These are phyloP conservation scores for Hyphodiscus hymeniophilus DNA, from an alignment of 495 filamentous ascomycete genomes.

Conservation along the genomic window DNA sequence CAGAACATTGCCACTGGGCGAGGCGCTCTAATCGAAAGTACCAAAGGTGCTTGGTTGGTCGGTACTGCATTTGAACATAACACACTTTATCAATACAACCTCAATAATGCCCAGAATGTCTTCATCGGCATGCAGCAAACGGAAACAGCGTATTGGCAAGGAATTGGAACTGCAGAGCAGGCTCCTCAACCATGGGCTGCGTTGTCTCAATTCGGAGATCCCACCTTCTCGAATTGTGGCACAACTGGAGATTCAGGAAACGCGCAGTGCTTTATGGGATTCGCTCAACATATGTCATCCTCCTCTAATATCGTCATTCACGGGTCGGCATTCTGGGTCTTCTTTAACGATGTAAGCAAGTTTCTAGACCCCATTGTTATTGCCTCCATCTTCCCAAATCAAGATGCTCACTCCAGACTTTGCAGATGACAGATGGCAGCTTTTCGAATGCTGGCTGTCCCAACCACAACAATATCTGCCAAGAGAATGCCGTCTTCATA, in stretches of 20 bases:
- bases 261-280: constrained; percentile 52
- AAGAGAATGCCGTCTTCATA: constrained; percentile 20
- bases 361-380: constrained; percentile 26
- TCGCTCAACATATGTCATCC: constrained; percentile 35
- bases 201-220: constrained; percentile 37
- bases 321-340: constrained; percentile 60
- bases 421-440: no score
- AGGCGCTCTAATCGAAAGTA: constrained; percentile 37
- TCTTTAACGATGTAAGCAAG: constrained; percentile 41
- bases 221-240: constrained; percentile 45
- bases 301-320: constrained; percentile 51
- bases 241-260: constrained; percentile 38
- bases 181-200: constrained; percentile 47
- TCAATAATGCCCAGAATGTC: constrained; percentile 36
- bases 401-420: no score
- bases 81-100: constrained; percentile 33
- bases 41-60: constrained; percentile 50
- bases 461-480: no score
- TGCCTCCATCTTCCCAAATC: no score
- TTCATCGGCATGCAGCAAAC: constrained; percentile 71
- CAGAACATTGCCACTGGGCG: not conserved
- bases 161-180: constrained; percentile 45
- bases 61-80: constrained; percentile 73
- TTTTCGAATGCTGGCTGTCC: no score
- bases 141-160: constrained; percentile 68